phyloP scores from a whole-genome alignment of 768 basidiomycete species.

The Panaeolus papilionaceus region DNA sequence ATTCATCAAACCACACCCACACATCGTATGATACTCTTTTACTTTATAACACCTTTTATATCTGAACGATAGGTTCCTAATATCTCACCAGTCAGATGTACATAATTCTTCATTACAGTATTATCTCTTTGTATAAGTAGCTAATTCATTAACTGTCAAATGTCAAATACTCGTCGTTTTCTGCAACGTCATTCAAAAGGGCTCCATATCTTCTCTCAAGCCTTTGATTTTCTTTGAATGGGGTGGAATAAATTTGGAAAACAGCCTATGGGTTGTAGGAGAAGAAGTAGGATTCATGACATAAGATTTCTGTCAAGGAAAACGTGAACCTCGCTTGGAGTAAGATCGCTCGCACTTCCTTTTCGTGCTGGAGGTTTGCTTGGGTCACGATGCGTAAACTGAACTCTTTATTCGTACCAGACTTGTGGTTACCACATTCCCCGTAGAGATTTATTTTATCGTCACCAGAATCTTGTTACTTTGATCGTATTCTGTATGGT shows the following conservation, averaged over 20 bases:
- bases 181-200: background rate
- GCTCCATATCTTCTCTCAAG: background rate
- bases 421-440: background rate
- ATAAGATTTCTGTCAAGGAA: background rate
- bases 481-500: too few relatives aligned
- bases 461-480: background rate
- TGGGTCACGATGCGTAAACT: too few relatives aligned
- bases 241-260: too few relatives aligned
- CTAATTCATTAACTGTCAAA: constrained; percentile 1
- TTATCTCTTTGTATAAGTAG: constrained; percentile 6
- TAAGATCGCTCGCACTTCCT: too few relatives aligned
- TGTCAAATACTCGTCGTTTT: background rate
- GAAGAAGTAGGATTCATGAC: too few relatives aligned
- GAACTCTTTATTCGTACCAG: background rate
- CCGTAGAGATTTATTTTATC: background rate
- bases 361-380: too few relatives aligned
- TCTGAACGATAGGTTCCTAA: background rate
- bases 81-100: background rate
- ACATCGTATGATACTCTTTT: constrained; percentile 6
- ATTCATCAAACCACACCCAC: background rate
- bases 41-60: background rate
- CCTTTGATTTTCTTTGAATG: background rate
- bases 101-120: background rate
- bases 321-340: too few relatives aligned
- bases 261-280: too few relatives aligned